Base-by-base conservation (phyloP, 257 asterid species). In the Solanum piurae region DNA sequence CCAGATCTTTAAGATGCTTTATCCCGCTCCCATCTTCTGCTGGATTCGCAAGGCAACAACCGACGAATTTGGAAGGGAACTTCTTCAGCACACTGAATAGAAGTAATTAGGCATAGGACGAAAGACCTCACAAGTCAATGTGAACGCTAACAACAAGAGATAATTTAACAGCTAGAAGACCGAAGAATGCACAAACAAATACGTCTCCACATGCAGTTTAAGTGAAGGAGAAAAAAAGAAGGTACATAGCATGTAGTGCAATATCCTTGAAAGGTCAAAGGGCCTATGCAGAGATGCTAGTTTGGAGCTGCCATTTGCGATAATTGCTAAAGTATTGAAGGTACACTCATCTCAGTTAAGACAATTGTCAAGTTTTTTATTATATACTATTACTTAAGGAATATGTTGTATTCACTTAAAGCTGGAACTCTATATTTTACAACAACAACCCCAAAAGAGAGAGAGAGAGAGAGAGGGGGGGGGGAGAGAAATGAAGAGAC, bases 11-110 rank as follows among this genome's bases (percentile, higher is more conserved):
- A 85, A 96, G 94, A 92, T 93, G 95, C 85, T 91, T 90, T 85
- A 94, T 42, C 52, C 98, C 99, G 9, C 90, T 91, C 69, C 95
- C 95, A 88, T 95, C 95, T 91, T 95, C 95, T 74, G 94, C 95
- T 76, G 99, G 98, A 93, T 96, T 96, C 3, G 99, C 98, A 75
- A 96, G 98, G 94, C 98, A 95, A 86, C 99, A 96, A 40, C 99
- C 99, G 66, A 93, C 89, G 36, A 95, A 96, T 83, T 93, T 95
- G 33, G 96, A 93, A 42, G 99, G 98, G 82, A 92, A 91, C 86
- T 92, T 91, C 93, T 91, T 94, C 92, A 96, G 88, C 46, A 94
- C 95, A 83, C 99, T 96, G 97, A 72, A 86, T 85, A 84, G 40
- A 23, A 79, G 75, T 34, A 64, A 86, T 36, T 64, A 55, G 14